phyloP scores from a whole-genome alignment of 2,329 filamentous ascomycete genomes.

The Tympanopsis confertula region DNA sequence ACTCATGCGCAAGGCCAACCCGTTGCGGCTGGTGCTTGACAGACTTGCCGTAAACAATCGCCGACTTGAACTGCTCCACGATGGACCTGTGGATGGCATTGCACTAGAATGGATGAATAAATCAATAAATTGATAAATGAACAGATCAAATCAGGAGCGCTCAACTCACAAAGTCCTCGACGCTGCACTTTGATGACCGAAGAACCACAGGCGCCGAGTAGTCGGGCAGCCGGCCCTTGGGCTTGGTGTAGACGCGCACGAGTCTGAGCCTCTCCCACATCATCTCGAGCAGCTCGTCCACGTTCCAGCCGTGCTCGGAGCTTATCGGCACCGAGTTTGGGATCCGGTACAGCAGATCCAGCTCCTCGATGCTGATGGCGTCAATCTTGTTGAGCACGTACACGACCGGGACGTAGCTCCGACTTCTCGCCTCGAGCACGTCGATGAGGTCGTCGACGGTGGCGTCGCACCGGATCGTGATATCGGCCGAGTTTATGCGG shows the following conservation, averaged over 20 bases:
- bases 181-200: constrained; percentile 68
- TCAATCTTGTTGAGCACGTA: constrained; percentile 99
- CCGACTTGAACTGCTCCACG: constrained; percentile 86
- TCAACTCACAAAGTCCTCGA: constrained; percentile 86
- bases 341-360: constrained; percentile 91
- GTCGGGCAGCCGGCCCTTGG: constrained; percentile 87
- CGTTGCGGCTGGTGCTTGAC: constrained; percentile 98
- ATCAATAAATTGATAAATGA: constrained; percentile 5
- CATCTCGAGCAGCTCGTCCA: constrained; percentile 89
- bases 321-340: constrained; percentile 95
- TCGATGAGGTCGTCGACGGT: constrained; percentile 96
- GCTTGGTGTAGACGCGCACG: constrained; percentile 91
- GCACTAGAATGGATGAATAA: constrained; percentile 47
- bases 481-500: constrained; percentile 89
- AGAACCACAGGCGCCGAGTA: constrained; percentile 87
- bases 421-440: constrained; percentile 81
- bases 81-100: constrained; percentile 95
- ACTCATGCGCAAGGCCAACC: constrained; percentile 79
- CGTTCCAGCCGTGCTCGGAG: constrained; percentile 93
- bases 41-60: constrained; percentile 92
- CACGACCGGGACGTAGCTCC: constrained; percentile 94
- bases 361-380: constrained; percentile 91
- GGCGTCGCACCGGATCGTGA: constrained; percentile 93
- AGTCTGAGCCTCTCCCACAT: constrained; percentile 98
- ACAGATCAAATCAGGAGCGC: constrained; percentile 3